A percentile compares a stretch with the other conserved stretches of the same genome.
Conservation (phyloP, 164 flowering plant species). For the Protea cynaroides region DNA sequence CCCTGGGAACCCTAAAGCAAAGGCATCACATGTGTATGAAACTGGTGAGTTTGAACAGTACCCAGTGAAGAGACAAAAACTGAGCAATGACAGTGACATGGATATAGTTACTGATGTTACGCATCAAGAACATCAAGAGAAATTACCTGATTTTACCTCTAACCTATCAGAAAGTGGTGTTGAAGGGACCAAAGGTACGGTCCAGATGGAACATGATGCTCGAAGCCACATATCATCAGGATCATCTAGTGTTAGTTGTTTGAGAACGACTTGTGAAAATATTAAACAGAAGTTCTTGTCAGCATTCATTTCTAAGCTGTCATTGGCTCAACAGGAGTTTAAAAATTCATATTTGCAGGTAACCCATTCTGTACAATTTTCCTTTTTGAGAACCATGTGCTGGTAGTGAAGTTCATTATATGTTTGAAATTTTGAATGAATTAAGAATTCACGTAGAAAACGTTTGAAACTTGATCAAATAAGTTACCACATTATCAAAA, state of each 20-base stretch:
- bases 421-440: not conserved
- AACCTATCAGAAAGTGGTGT: slow-evolving; percentile 12
- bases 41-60: slow-evolving; percentile 18
- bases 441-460: too few relatives aligned
- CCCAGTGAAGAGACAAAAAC: slow-evolving; percentile 31
- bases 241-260: slow-evolving; percentile 19
- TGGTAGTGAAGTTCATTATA: not conserved
- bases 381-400: slow-evolving; percentile 1
- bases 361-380: slow-evolving; percentile 13
- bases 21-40: slow-evolving; percentile 12
- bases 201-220: slow-evolving; percentile 10
- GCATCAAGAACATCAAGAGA: slow-evolving; percentile 11
- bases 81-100: slow-evolving; percentile 17
- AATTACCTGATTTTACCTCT: slow-evolving; percentile 9
- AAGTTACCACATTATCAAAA: not conserved
- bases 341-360: slow-evolving; percentile 64
- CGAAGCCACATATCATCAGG: slow-evolving; percentile 16
- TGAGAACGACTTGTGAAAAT: slow-evolving; percentile 48
- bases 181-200: slow-evolving; percentile 13
- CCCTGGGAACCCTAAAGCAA: slow-evolving; percentile 18
- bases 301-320: slow-evolving; percentile 57
- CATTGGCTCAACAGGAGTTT: slow-evolving; percentile 69
- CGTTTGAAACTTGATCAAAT: not conserved
- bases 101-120: slow-evolving; percentile 12
- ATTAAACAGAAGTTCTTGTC: slow-evolving; percentile 64